Conservation (phyloP, 257 asterid species). For the Nicotiana benthamiana region DNA sequence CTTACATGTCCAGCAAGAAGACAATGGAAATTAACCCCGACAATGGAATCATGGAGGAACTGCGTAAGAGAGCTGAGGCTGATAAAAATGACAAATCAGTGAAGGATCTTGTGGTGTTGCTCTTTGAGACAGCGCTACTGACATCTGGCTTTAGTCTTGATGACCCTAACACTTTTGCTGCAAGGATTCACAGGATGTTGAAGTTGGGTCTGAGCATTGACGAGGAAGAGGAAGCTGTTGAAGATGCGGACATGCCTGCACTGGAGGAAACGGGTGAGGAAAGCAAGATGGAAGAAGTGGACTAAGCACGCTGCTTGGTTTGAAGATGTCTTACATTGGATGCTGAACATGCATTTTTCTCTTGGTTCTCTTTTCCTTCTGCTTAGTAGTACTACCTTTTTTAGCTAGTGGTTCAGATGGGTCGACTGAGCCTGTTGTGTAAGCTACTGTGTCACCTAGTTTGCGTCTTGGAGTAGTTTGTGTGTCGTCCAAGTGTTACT, state of each 20-base stretch:
- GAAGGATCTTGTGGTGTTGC: conserved; percentile 56
- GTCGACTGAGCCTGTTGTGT: neutral
- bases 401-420: neutral
- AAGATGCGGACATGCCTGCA: conserved; percentile 58
- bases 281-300: conserved; percentile 94
- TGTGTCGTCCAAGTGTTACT: neutral
- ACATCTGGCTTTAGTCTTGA: conserved; percentile 85
- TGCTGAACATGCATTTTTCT: neutral
- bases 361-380: neutral
- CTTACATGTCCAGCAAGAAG: conserved; percentile 87
- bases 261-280: conserved; percentile 72
- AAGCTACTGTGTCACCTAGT: neutral
- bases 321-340: neutral
- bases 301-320: conserved; percentile 13
- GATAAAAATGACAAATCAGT: conserved; percentile 78
- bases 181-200: conserved; percentile 72
- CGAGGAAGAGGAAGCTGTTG: conserved; percentile 48
- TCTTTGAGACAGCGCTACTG: conserved; percentile 65
- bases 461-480: neutral
- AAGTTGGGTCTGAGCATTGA: conserved; percentile 79
- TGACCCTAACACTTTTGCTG: conserved; percentile 62
- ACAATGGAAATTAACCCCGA: conserved; percentile 85
- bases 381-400: neutral
- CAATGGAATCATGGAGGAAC: conserved; percentile 76
- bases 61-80: conserved; percentile 68